Percentiles rank a stretch among this genome's conserved stretches.
Conservation (phyloP, 2,329 filamentous ascomycete genomes). For the Xylariaceae sp. region DNA sequence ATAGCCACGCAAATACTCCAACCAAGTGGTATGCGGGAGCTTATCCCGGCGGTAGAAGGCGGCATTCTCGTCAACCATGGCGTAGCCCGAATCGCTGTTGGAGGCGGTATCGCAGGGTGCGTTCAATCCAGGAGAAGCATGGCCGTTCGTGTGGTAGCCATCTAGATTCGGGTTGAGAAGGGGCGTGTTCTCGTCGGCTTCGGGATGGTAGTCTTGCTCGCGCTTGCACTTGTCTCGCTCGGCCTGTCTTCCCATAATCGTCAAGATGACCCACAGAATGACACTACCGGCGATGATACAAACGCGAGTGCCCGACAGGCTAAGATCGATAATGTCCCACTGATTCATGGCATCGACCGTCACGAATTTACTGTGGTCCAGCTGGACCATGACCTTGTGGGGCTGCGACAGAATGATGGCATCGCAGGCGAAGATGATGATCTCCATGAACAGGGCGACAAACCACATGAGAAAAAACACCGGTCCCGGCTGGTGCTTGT, state of each 20-base stretch:
- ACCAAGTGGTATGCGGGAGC: slow-evolving; percentile 85
- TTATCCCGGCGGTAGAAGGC: slow-evolving; percentile 88
- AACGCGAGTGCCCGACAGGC: slow-evolving; percentile 63
- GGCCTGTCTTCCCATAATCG: slow-evolving; percentile 39
- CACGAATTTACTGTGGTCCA: slow-evolving; percentile 36
- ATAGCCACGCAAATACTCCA: slow-evolving; percentile 90
- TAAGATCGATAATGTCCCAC: slow-evolving; percentile 62
- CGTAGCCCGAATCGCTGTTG: slow-evolving; percentile 15
- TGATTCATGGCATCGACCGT: slow-evolving; percentile 31
- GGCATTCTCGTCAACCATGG: slow-evolving; percentile 54
- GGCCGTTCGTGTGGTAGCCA: slow-evolving; percentile 23
- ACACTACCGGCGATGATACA: slow-evolving; percentile 57
- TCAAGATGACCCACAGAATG: slow-evolving; percentile 55
- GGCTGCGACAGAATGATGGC: slow-evolving; percentile 61
- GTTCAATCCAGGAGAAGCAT: slow-evolving; percentile 39
- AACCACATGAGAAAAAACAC: slow-evolving; percentile 78
- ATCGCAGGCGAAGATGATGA: slow-evolving; percentile 64
- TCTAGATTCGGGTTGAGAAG: slow-evolving; percentile 43
- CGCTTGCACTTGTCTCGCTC: slow-evolving; percentile 37
- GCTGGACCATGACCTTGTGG: slow-evolving; percentile 58
- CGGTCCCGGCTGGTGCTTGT: slow-evolving; percentile 70
- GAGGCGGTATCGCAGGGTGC: slow-evolving; percentile 31
- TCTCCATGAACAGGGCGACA: slow-evolving; percentile 65
- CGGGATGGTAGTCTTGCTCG: slow-evolving; percentile 38
- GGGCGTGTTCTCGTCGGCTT: slow-evolving; percentile 55